Evolutionary conservation across 768 basidiomycete species (phyloP), one percentile per base, ranked within the genome.

Genomic region (Trametes cinnabarina): DNA sequence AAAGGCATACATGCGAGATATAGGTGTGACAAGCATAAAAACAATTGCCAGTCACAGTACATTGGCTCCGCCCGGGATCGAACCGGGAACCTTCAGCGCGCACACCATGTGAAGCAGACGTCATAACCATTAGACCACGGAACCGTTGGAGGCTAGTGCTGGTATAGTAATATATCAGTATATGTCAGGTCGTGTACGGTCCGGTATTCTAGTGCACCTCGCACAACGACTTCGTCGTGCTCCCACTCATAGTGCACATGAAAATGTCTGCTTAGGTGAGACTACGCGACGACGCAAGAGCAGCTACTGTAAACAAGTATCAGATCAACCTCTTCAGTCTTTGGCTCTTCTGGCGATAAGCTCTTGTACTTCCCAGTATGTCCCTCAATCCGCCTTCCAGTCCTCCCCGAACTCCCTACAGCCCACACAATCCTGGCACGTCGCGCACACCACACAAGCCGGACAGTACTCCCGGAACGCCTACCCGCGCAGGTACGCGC

Each of bases 41-140:
- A 32, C 6, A 32, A 32, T 7, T 32, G 12, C 37, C 0, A 14
- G 22, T 8, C 14, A 55, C 50, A 55, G 15, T 15, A 10, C 35
- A 55, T 19, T 57, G 55, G 47, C 46, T 59, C 60, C 46, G 57
- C 63, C 60, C 60, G 63, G 63, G 63, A 53, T 64, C 63, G 63
- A 64, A 64, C 63, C 63, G 63, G 63, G 60, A 61, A 52, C 63
- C 63, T 64, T 59, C 60, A 61, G 63, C 60, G 63, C 6, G 14
- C 37, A 47, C 37, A 20, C 7, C 17, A 1, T 64, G 63, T 64
- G 63, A 64, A 61, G 60, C 63, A 61, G 60, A 64, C 60, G 63
- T 64, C 60, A 64, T 64, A 64, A 64, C 63, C 63, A 64, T 60
- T 58, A 61, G 59, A 60, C 60, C 56, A 64, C 57, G 48, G 57